These are phyloP conservation scores for Kodamaea arcana DNA, from an alignment of 1,139 yeast species.

Conservation along the genomic window DNA sequence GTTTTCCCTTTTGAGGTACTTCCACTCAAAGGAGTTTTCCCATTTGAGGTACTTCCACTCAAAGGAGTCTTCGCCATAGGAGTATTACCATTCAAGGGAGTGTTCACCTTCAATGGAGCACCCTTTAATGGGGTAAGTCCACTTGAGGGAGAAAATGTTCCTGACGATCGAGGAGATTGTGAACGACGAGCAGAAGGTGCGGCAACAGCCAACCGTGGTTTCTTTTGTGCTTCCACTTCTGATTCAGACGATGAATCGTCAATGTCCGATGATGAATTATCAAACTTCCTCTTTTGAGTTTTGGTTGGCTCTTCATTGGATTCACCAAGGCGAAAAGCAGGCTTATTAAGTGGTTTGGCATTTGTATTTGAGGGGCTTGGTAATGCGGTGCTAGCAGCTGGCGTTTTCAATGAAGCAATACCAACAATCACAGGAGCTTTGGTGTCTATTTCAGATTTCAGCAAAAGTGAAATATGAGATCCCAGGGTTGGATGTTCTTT, in stretches of 20 bases:
- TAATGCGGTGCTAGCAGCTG: too few relatives aligned
- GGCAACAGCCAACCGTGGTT: conserved; percentile 14
- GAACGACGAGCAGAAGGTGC: conserved; percentile 9
- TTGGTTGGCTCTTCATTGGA: not conserved
- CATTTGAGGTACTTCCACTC: too few relatives aligned
- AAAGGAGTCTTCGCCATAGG: too few relatives aligned
- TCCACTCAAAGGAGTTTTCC: not conserved
- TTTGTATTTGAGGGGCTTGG: not conserved
- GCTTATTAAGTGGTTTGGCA: conserved; percentile 3
- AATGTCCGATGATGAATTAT: conserved; percentile 11
- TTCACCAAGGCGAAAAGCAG: conserved; percentile 3
- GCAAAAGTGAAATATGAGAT: too few relatives aligned
- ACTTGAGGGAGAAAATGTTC: conserved; percentile 4
- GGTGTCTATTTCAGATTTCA: too few relatives aligned
- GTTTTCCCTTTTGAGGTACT: conserved; percentile 2
- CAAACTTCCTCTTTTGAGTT: conserved; percentile 10
- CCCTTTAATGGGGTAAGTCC: not conserved
- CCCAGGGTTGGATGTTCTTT: too few relatives aligned
- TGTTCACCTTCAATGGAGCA: not conserved
- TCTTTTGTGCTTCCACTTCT: conserved; percentile 12
- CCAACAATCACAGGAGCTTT: too few relatives aligned
- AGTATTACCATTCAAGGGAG: too few relatives aligned
- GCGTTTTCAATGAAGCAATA: too few relatives aligned
- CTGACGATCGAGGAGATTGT: conserved; percentile 7
- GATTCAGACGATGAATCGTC: conserved; percentile 13